A percentile compares a stretch with the other conserved stretches of the same genome.
phyloP scores from a whole-genome alignment of 1,139 yeast species.

The Lodderomyces jiufengensis region DNA sequence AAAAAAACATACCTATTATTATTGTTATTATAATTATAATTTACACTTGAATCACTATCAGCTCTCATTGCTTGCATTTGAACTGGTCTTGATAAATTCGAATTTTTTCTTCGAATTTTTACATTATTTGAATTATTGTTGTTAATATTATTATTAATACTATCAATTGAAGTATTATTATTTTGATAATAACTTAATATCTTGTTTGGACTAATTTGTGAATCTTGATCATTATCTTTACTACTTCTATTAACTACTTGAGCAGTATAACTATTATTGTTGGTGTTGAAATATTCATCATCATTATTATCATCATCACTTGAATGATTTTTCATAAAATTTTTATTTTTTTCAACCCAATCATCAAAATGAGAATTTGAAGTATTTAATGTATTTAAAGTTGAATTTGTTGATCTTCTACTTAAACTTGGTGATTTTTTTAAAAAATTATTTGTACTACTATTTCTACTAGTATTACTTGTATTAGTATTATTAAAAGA shows the following conservation, averaged over 20 bases:
- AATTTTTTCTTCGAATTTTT: background rate
- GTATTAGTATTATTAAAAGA: too few species aligned
- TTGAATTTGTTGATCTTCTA: conserved; percentile 4
- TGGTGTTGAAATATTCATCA: conserved; percentile 21
- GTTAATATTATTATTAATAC: conserved; percentile 4
- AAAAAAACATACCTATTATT: conserved; percentile 24
- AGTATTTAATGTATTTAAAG: background rate
- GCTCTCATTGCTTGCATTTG: conserved; percentile 27
- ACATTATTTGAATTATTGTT: background rate
- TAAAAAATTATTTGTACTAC: too few species aligned
- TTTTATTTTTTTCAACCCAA: conserved; percentile 51
- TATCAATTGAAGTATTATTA: conserved; percentile 4
- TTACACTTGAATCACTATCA: conserved; percentile 41
- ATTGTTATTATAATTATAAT: conserved; percentile 20
- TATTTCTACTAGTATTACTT: too few species aligned
- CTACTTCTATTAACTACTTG: background rate
- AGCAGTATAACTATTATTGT: conserved; percentile 1
- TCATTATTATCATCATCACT: conserved; percentile 40
- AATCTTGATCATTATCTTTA: conserved; percentile 2
- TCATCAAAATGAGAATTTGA: conserved; percentile 38
- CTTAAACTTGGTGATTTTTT: conserved; percentile 14
- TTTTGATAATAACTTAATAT: conserved; percentile 7
- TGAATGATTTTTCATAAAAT: conserved; percentile 21
- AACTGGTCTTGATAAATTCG: conserved; percentile 21
- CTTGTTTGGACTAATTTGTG: conserved; percentile 4